Evolutionary conservation across 495 filamentous ascomycete genomes (phyloP), one percentile per base, ranked within the genome.

Genomic region (Podospora pseudoanserina): DNA sequence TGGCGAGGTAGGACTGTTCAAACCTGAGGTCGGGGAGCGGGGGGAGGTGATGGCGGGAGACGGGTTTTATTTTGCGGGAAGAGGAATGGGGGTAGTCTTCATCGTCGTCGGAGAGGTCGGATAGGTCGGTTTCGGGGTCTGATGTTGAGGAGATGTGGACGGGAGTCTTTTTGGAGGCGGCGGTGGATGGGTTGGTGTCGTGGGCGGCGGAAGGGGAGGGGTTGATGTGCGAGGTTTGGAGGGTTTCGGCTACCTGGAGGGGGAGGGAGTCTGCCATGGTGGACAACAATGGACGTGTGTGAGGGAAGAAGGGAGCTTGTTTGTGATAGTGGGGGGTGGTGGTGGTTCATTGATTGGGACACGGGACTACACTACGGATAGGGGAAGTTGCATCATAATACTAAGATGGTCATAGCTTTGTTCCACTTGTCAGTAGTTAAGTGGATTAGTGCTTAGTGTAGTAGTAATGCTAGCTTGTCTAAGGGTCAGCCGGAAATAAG

Each of bases 1-100:
- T 94, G 60, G 89, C 89, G 55, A 99, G 83, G 75, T 98, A 98
- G 80, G 93, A 96, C 85, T 99, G 95, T 82, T 99, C 95, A 78
- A 98, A 98, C 63, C 95, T 85, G 71, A 99, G 80, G 79, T 99
- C 95, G 1, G 95, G 95, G 73, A 99, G 79, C 0, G 96, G 94
- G 63, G 92, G 92, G 67, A 97, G 86, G 74, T 68, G 67, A 6
- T 70, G 64, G 16, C 74, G 80, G n/a, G 87, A 82, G 15, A 84
- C 79, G 30, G 79, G 61, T n/a, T 32, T 64, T 2, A 87, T 84
- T 63, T 79, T 81, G 56, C 87, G 83, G 65, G 81, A 85, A 65
- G 81, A 83, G n/a, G 86, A 83, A 76, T 88, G 81, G 70, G 84
- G 75, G 69, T 85, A 76, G 70, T 84, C 76, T 64, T 86, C 75